Percentiles rank a stretch among this genome's conserved stretches.
Evolutionary conservation across 768 basidiomycete species (phyloP).

Genomic region (Phlegmacium glaucopus): DNA sequence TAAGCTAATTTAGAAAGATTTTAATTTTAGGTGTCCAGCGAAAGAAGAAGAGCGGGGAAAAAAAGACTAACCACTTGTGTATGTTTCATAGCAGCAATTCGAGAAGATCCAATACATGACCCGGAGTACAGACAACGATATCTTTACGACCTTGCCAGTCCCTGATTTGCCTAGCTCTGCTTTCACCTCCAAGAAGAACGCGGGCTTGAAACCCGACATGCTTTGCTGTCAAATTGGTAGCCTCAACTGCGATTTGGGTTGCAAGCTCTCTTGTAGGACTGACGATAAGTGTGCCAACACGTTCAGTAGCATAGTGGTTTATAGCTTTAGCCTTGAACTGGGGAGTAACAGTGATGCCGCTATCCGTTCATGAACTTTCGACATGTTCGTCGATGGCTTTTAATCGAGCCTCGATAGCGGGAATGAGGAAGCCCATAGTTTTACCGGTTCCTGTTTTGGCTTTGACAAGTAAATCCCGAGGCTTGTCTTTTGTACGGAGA

Average conservation of each 20-base stretch:
- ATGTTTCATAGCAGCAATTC: constrained; percentile 45
- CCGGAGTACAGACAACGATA: constrained; percentile 89
- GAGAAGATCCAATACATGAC: constrained; percentile 75
- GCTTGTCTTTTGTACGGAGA: constrained; percentile 15
- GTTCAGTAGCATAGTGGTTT: constrained; percentile 27
- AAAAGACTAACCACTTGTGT: constrained; percentile 53
- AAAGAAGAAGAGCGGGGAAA: constrained; percentile 1
- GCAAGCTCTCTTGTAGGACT: constrained; percentile 90
- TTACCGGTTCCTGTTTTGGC: constrained; percentile 91
- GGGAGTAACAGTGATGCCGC: constrained; percentile 9
- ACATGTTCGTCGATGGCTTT: constrained; percentile 48
- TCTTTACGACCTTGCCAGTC: constrained; percentile 70
- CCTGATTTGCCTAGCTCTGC: constrained; percentile 61
- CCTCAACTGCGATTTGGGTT: constrained; percentile 86
- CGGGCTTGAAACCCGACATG: constrained; percentile 65
- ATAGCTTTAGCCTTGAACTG: constrained; percentile 22
- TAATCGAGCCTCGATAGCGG: constrained; percentile 76
- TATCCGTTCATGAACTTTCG: constrained; percentile 34
- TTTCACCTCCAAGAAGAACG: constrained; percentile 75
- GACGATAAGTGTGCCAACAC: constrained; percentile 76
- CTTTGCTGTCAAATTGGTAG: constrained; percentile 57
- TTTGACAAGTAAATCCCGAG: constrained; percentile 79
- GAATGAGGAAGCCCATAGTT: constrained; percentile 84
- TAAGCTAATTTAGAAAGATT: too few relatives aligned
- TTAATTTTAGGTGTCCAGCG: too few relatives aligned